Evolutionary conservation across 148 eudicot species (phyloP).

Genomic region (Linanthus parryae): DNA sequence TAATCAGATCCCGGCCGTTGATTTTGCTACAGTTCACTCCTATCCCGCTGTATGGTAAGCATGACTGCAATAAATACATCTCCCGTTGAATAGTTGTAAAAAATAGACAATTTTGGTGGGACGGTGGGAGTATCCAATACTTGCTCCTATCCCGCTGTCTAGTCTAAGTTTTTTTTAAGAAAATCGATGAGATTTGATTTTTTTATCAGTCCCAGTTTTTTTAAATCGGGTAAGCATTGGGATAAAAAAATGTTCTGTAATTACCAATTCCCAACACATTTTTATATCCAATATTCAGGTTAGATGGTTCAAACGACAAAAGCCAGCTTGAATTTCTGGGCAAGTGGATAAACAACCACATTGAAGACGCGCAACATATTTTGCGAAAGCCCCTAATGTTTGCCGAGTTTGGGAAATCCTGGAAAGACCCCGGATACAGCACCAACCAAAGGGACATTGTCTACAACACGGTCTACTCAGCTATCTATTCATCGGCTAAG

Average conservation of each 20-base stretch:
- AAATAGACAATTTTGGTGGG: too few species aligned
- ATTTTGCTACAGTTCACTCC: constrained; percentile 67
- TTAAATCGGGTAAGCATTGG: neutral
- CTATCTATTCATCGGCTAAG: constrained; percentile 40
- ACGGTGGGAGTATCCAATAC: too few species aligned
- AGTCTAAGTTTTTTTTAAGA: neutral
- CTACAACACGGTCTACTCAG: constrained; percentile 24
- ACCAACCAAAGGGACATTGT: constrained; percentile 27
- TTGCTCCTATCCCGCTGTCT: neutral
- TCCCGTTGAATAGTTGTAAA: too few species aligned
- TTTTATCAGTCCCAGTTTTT: neutral
- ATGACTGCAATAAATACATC: too few species aligned
- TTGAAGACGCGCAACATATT: constrained; percentile 39
- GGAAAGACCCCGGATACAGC: constrained; percentile 27
- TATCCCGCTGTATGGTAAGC: constrained; percentile 63
- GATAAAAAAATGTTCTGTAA: neutral
- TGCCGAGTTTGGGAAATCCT: constrained; percentile 65
- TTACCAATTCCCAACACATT: neutral
- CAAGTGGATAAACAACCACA: constrained; percentile 43
- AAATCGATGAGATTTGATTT: neutral
- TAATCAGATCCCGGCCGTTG: constrained; percentile 43
- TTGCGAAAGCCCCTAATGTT: constrained; percentile 51
- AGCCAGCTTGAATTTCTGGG: constrained; percentile 28
- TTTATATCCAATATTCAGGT: constrained; percentile 22
- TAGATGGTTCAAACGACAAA: constrained; percentile 22